Percentiles rank a stretch among this genome's conserved stretches.
Evolutionary conservation across 2,329 filamentous ascomycete species (phyloP).

Genomic region (Curvularia spicifera): DNA sequence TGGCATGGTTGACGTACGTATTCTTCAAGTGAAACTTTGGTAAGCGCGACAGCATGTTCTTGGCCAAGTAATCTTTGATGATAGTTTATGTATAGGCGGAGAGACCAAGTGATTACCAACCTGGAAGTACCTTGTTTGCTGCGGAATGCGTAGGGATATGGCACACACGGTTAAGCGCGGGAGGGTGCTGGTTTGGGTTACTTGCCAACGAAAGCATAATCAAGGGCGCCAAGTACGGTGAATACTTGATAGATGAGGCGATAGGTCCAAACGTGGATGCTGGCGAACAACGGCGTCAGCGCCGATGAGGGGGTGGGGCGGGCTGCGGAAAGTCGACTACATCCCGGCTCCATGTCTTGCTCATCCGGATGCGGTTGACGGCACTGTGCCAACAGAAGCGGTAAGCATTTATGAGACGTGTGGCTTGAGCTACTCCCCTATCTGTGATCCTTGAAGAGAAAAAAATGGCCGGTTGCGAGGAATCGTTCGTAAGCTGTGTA

Average conservation of each 20-base stretch:
- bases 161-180: not conserved
- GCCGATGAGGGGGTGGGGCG: not conserved
- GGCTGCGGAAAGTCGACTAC: not conserved
- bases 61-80: not conserved
- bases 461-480: slow-evolving; percentile 5
- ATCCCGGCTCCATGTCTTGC: slow-evolving; percentile 3
- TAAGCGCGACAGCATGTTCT: not conserved
- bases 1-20: not conserved
- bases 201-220: not conserved
- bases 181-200: not conserved
- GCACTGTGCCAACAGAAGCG: slow-evolving; percentile 3
- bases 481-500: slow-evolving; percentile 9
- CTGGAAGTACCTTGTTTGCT: not conserved
- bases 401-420: slow-evolving; percentile 9
- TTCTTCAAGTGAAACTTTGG: not conserved
- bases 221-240: not conserved
- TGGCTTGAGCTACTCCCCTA: slow-evolving; percentile 7
- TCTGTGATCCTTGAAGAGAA: slow-evolving; percentile 1
- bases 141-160: not conserved
- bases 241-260: not conserved
- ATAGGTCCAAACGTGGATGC: not conserved
- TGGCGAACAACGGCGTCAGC: not conserved
- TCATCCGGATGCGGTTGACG: not conserved
- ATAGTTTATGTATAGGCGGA: not conserved
- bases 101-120: not conserved